These are phyloP conservation scores for Boletellus emodensis DNA, from an alignment of 768 basidiomycete species.

Conservation along the genomic window DNA sequence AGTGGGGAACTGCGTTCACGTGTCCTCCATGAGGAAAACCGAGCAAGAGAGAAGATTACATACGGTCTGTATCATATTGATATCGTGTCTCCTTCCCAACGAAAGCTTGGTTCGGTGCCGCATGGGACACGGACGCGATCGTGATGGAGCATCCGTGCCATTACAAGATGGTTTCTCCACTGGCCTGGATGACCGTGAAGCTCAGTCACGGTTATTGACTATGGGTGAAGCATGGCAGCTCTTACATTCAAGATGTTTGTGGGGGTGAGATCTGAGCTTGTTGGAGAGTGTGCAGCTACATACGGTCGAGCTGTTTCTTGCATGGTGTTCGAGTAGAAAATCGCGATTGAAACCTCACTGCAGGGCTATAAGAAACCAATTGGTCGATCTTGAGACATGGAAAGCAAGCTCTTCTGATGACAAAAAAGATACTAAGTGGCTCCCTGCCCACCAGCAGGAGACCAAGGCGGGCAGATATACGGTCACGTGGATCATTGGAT, in stretches of 20 bases:
- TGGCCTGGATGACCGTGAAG: background rate
- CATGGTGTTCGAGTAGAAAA: background rate
- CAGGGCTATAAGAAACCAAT: no score
- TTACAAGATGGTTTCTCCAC: background rate
- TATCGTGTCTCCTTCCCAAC: no score
- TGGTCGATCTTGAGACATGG: no score
- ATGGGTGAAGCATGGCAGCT: background rate
- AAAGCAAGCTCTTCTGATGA: no score
- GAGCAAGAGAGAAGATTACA: background rate
- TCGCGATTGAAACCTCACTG: no score
- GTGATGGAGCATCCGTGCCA: background rate
- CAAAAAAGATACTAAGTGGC: no score
- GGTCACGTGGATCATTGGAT: background rate
- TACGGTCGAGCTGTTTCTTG: background rate
- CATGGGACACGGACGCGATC: background rate
- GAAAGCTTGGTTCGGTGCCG: background rate
- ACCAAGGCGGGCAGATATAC: no score
- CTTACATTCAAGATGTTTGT: background rate
- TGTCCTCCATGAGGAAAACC: background rate
- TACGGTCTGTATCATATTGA: no score
- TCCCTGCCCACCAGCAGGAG: background rate
- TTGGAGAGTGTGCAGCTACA: no score
- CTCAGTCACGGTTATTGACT: background rate
- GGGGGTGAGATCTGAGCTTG: background rate
- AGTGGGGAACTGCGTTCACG: background rate